These are phyloP conservation scores for Pseudomonodictys pantanalensis DNA, from an alignment of 495 filamentous ascomycete genomes.

Conservation along the genomic window DNA sequence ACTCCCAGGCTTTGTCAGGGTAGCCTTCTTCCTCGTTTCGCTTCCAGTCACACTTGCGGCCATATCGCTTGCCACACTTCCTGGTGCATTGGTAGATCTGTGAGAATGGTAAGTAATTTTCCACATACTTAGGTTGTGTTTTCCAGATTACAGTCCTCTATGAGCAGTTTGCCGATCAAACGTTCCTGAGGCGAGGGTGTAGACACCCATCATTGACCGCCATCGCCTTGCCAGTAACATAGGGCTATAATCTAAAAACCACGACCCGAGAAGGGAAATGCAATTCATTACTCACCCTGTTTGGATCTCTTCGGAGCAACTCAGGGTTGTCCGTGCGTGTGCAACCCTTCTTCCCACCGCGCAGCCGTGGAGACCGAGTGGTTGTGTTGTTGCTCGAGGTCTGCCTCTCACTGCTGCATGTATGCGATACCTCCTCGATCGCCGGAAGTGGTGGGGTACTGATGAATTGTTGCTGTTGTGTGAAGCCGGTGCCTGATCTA, in stretches of 20 bases:
- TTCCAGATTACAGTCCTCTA: too few species aligned
- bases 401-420: constrained; percentile 10
- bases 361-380: background rate
- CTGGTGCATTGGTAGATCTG: constrained; percentile 34
- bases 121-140: too few species aligned
- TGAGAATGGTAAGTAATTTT: too few species aligned
- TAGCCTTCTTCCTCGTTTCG: constrained; percentile 34
- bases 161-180: too few species aligned
- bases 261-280: too few species aligned
- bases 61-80: constrained; percentile 33
- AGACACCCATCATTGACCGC: too few species aligned
- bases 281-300: too few species aligned
- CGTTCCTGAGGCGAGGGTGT: too few species aligned
- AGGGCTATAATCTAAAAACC: too few species aligned
- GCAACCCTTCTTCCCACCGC: constrained; percentile 26
- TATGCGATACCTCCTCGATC: background rate
- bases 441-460: background rate
- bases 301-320: constrained; percentile 18
- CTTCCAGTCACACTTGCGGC: constrained; percentile 36
- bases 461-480: constrained; percentile 2
- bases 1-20: constrained; percentile 31
- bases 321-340: constrained; percentile 18
- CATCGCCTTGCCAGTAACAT: too few species aligned
- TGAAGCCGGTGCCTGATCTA: constrained; percentile 27
- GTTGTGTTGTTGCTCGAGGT: background rate